Evolutionary conservation across 2,329 filamentous ascomycete species (phyloP).

Genomic region (Niveomyces coronatus): DNA sequence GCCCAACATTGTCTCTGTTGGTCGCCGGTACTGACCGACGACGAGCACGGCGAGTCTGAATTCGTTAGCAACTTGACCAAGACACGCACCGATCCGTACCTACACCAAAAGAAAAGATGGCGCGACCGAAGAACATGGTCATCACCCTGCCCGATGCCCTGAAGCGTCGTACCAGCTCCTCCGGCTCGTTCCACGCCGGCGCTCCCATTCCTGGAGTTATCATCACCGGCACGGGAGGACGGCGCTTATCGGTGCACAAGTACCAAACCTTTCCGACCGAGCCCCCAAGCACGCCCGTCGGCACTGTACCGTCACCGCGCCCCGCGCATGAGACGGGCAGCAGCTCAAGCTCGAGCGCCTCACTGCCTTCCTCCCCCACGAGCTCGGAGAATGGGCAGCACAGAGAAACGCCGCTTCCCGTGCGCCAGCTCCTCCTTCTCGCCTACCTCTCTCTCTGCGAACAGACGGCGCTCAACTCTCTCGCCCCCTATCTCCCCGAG

Average conservation of each 20-base stretch:
- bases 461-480: constrained; percentile 94
- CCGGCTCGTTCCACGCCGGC: constrained; percentile 42
- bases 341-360: constrained; percentile 3
- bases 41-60: no score
- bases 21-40: no score
- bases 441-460: constrained; percentile 85
- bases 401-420: constrained; percentile 65
- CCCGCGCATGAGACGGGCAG: no score
- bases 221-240: no score
- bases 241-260: constrained; percentile 40
- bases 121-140: constrained; percentile 6
- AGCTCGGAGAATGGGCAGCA: constrained; percentile 21
- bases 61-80: no score
- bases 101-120: no score
- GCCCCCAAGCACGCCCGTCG: constrained; percentile 56
- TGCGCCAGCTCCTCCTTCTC: constrained; percentile 71
- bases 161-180: constrained; percentile 19
- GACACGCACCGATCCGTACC: no score
- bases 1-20: no score
- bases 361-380: constrained; percentile 8
- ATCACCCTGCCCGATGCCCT: constrained; percentile 4
- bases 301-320: no score
- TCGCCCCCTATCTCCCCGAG: constrained; percentile 85
- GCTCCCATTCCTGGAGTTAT: constrained; percentile 34
- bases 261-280: constrained; percentile 77